These are phyloP conservation scores for Saturnispora silvae DNA, from an alignment of 805 yeast species.

Conservation along the genomic window DNA sequence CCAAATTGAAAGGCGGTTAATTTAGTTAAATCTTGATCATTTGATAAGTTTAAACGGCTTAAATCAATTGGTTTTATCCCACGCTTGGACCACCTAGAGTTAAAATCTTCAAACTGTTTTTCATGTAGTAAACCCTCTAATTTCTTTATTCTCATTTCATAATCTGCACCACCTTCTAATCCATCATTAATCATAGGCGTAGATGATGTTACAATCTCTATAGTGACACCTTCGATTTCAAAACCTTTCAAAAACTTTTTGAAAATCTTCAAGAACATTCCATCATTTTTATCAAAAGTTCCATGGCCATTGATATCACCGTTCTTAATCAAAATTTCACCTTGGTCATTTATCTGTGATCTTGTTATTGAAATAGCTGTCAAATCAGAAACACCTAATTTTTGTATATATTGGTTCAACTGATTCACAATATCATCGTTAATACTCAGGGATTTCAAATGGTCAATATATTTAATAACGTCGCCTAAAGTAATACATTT, in stretches of 20 bases:
- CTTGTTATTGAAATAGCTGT: constrained; percentile 20
- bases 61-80: neutral
- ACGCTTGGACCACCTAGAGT: constrained; percentile 26
- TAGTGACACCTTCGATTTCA: constrained; percentile 26
- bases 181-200: constrained; percentile 15
- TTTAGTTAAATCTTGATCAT: neutral
- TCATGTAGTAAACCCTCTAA: constrained; percentile 72
- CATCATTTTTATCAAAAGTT: constrained; percentile 21
- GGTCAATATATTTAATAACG: constrained; percentile 28
- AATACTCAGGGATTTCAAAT: constrained; percentile 24
- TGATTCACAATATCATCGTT: constrained; percentile 26
- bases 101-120: constrained; percentile 48
- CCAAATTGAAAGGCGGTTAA: constrained; percentile 16
- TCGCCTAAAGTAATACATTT: constrained; percentile 20
- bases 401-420: constrained; percentile 29
- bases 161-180: constrained; percentile 32
- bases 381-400: constrained; percentile 24
- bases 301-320: constrained; percentile 23
- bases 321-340: constrained; percentile 17
- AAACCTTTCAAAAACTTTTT: constrained; percentile 36
- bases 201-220: constrained; percentile 26
- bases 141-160: constrained; percentile 62
- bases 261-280: constrained; percentile 30
- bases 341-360: constrained; percentile 12
- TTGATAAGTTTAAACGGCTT: neutral